These are phyloP conservation scores for Ambrosia hybrid DNA, from an alignment of 140 eudicot genomes.

Conservation along the genomic window DNA sequence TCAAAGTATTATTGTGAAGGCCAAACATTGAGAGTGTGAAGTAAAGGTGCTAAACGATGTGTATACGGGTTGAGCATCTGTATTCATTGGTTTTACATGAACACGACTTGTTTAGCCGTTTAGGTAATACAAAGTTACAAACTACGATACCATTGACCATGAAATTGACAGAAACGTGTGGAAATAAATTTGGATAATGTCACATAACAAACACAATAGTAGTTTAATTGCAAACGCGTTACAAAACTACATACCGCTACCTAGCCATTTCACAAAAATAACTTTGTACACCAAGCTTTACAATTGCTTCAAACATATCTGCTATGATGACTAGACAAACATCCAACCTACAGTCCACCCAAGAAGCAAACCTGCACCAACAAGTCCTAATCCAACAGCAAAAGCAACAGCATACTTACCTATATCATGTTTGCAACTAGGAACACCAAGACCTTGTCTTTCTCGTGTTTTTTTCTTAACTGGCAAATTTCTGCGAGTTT, in stretches of 20 bases:
- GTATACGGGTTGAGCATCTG: too few species aligned
- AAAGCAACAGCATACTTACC: slow-evolving; percentile 60
- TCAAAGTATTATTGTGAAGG: too few species aligned
- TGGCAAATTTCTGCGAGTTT: slow-evolving; percentile 29
- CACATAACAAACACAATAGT: slow-evolving; percentile 4
- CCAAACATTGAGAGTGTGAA: too few species aligned
- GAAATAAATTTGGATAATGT: slow-evolving; percentile 1
- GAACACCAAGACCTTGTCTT: slow-evolving; percentile 25
- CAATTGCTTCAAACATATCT: slow-evolving; percentile 15
- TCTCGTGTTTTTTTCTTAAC: slow-evolving; percentile 36
- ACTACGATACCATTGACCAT: too few species aligned
- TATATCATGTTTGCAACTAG: slow-evolving; percentile 37
- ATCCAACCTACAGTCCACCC: slow-evolving; percentile 93
- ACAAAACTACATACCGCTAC: slow-evolving; percentile 20
- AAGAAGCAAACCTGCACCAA: slow-evolving; percentile 86
- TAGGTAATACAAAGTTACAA: too few species aligned
- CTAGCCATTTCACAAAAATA: slow-evolving; percentile 22
- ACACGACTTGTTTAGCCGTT: too few species aligned
- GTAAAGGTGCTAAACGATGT: too few species aligned
- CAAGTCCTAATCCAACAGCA: slow-evolving; percentile 76
- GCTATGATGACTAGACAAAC: slow-evolving; percentile 28
- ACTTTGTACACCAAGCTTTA: slow-evolving; percentile 17
- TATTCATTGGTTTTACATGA: too few species aligned
- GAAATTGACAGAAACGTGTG: neutral
- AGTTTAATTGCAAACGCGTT: slow-evolving; percentile 12